These are phyloP conservation scores for Halophytophthora polymorphica DNA, from an alignment of 352 stramenopile genomes.

Conservation along the genomic window DNA sequence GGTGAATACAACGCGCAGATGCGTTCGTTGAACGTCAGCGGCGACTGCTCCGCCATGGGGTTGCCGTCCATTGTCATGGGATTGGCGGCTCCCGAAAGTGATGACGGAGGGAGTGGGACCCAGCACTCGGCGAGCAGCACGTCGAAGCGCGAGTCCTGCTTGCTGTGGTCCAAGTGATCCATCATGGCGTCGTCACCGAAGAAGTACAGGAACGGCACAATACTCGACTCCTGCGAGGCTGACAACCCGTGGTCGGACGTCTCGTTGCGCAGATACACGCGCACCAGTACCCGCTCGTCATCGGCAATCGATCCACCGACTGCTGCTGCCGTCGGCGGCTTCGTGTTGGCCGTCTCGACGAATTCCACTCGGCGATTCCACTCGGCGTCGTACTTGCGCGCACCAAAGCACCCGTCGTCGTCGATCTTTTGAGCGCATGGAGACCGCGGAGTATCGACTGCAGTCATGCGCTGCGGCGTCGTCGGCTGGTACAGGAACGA, in stretches of 20 bases:
- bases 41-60: conserved; percentile 21
- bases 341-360: conserved; percentile 42
- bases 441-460: conserved; percentile 20
- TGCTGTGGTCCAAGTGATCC: conserved; percentile 84
- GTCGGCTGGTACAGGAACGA: conserved; percentile 68
- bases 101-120: conserved; percentile 58
- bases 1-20: conserved; percentile 70
- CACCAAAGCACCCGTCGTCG: conserved; percentile 18
- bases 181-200: conserved; percentile 86
- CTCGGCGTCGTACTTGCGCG: conserved; percentile 58
- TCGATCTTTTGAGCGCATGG: conserved; percentile 24
- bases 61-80: conserved; percentile 26
- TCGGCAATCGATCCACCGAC: neutral
- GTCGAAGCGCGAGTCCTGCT: conserved; percentile 80
- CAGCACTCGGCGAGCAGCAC: conserved; percentile 74
- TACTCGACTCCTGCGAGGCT: conserved; percentile 74
- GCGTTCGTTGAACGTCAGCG: conserved; percentile 50
- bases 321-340: neutral
- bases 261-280: conserved; percentile 73
- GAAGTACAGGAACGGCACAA: conserved; percentile 87
- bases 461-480: conserved; percentile 25
- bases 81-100: conserved; percentile 19
- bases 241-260: conserved; percentile 74
- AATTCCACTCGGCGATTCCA: conserved; percentile 86
- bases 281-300: conserved; percentile 57